Conservation (phyloP, 129 eudicot species). For the Saposhnikovia divaricata region DNA sequence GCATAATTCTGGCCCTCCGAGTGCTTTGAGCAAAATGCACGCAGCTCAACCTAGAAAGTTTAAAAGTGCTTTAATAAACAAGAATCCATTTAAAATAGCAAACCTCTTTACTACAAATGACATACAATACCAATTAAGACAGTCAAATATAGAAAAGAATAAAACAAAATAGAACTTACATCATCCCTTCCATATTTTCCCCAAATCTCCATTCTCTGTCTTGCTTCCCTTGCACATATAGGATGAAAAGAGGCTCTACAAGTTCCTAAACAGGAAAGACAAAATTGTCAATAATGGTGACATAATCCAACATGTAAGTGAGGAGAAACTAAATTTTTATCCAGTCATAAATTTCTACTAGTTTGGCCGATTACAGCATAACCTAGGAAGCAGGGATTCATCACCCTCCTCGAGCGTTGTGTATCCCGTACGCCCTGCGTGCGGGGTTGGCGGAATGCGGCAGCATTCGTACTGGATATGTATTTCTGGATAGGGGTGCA, state of each 20-base stretch:
- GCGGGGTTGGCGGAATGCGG: no score
- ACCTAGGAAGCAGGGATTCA: no score
- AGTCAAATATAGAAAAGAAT: neutral
- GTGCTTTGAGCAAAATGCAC: conserved; percentile 88
- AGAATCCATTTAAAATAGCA: neutral
- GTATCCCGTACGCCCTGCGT: no score
- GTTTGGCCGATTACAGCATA: neutral
- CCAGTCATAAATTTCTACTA: neutral
- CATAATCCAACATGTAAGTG: neutral
- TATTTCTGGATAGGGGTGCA: no score
- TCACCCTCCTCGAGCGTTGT: no score
- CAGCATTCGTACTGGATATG: no score
- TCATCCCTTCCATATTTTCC: conserved; percentile 95
- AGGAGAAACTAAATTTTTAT: neutral
- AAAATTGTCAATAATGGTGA: neutral
- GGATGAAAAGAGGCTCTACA: conserved; percentile 98
- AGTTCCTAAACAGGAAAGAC: conserved; percentile 48
- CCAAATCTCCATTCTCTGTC: conserved; percentile 91
- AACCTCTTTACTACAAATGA: neutral
- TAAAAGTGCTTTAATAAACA: neutral
- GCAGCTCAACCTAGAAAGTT: conserved; percentile 70
- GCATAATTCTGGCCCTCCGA: conserved; percentile 41
- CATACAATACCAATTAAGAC: neutral
- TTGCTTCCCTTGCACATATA: conserved; percentile 94
- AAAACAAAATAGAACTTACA: conserved; percentile 29